A percentile compares a stretch with the other conserved stretches of the same genome.
These are phyloP conservation scores for Alternaria infectoria DNA, from an alignment of 2,329 filamentous ascomycete genomes.

Conservation along the genomic window DNA sequence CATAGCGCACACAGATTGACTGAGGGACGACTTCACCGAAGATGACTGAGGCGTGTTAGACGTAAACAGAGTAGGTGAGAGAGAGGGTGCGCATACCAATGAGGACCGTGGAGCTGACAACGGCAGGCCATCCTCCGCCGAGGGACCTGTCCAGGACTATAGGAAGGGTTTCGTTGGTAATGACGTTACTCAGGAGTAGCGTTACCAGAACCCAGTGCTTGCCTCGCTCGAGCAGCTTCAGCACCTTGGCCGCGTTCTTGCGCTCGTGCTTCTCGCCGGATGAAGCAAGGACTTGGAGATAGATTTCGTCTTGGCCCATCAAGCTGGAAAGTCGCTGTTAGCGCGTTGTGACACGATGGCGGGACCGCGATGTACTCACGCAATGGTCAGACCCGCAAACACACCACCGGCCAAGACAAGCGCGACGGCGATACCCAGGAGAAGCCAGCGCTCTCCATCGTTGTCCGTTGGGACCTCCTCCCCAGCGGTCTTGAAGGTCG, in stretches of 20 bases:
- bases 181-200: slow-evolving; percentile 90
- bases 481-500: slow-evolving; percentile 26
- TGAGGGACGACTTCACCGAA: slow-evolving; percentile 97
- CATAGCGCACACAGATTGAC: slow-evolving; percentile 94
- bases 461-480: slow-evolving; percentile 48
- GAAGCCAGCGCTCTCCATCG: slow-evolving; percentile 77
- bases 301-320: slow-evolving; percentile 88
- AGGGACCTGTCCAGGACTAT: slow-evolving; percentile 94
- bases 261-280: slow-evolving; percentile 85
- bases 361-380: slow-evolving; percentile 57
- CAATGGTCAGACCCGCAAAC: slow-evolving; percentile 93
- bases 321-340: slow-evolving; percentile 50
- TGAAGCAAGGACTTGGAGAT: slow-evolving; percentile 90
- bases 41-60: slow-evolving; percentile 69
- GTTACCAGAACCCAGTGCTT: slow-evolving; percentile 99
- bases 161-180: slow-evolving; percentile 90
- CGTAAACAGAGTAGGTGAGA: not conserved
- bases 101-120: slow-evolving; percentile 88
- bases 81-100: slow-evolving; percentile 70
- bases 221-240: slow-evolving; percentile 79
- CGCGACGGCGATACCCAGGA: slow-evolving; percentile 76
- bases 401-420: slow-evolving; percentile 88
- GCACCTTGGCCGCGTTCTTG: slow-evolving; percentile 81
- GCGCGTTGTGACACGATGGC: slow-evolving; percentile 11
- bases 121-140: slow-evolving; percentile 91